Evolutionary conservation across 139 green algal genomes (phyloP).

Genomic region (Chlamydomonas sp.): DNA sequence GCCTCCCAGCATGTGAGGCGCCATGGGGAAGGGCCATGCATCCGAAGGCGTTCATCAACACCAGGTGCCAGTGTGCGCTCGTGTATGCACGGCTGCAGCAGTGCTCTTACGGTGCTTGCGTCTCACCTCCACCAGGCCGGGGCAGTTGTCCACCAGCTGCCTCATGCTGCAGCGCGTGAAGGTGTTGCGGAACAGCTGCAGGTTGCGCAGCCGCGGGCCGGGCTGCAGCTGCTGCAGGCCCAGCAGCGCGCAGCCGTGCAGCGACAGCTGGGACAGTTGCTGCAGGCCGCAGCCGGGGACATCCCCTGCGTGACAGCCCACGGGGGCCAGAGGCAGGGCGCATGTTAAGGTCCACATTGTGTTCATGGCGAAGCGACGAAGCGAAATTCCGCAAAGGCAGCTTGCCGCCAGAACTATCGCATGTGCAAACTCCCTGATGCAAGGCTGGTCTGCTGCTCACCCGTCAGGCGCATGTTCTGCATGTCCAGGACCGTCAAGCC

Average conservation of each 20-base stretch:
- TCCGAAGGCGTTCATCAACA: too few relatives aligned
- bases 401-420: too few relatives aligned
- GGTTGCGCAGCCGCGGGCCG: not conserved
- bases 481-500: slow-evolving; percentile 25
- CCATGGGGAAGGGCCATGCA: too few relatives aligned
- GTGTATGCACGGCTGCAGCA: not conserved
- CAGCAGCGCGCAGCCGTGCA: slow-evolving; percentile 17
- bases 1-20: too few relatives aligned
- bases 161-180: not conserved
- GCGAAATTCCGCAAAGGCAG: too few relatives aligned
- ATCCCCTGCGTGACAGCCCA: not conserved
- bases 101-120: not conserved
- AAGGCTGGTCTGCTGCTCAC: not conserved
- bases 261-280: slow-evolving; percentile 14
- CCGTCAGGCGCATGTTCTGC: slow-evolving; percentile 17
- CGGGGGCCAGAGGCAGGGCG: too few relatives aligned
- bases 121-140: slow-evolving; percentile 30
- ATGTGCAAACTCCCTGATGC: not conserved
- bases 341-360: too few relatives aligned
- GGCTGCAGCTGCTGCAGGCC: slow-evolving; percentile 8
- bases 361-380: too few relatives aligned
- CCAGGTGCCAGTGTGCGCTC: too few relatives aligned
- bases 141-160: slow-evolving; percentile 4
- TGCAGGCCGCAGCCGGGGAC: slow-evolving; percentile 2
- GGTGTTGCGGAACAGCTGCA: slow-evolving; percentile 27